Percentiles rank a stretch among this genome's conserved stretches.
Conservation (phyloP, 768 basidiomycete species). For the Xerocomellus dryophilus region DNA sequence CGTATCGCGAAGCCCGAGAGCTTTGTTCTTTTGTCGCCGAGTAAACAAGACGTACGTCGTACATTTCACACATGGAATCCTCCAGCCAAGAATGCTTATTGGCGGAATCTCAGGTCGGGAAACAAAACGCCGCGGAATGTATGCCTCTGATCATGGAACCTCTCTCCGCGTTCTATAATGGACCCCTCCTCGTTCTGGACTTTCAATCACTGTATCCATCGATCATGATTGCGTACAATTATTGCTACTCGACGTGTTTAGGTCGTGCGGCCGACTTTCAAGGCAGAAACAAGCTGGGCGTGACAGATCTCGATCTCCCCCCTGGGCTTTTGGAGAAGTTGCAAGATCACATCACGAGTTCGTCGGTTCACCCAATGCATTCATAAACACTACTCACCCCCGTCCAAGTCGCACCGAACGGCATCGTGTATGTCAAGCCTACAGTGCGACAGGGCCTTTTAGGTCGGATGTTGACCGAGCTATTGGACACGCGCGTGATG, state of each 20-base stretch:
- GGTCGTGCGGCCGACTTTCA: constrained; percentile 87
- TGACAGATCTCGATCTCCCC: constrained; percentile 66
- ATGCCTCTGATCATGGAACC: constrained; percentile 97
- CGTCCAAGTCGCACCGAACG: constrained; percentile 83
- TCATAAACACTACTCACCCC: not conserved
- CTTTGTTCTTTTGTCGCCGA: constrained; percentile 88
- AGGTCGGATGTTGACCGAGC: constrained; percentile 86
- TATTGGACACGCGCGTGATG: constrained; percentile 95
- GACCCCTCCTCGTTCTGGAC: constrained; percentile 90
- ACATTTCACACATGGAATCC: not conserved
- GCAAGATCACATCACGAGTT: constrained; percentile 75
- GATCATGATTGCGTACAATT: constrained; percentile 98
- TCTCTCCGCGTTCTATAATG: constrained; percentile 85
- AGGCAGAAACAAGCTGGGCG: constrained; percentile 85
- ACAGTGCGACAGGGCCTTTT: constrained; percentile 81
- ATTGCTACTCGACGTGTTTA: constrained; percentile 94
- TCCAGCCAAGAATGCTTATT: not conserved
- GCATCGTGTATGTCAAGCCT: constrained; percentile 89
- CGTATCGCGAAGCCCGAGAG: constrained; percentile 95
- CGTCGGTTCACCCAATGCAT: constrained; percentile 15
- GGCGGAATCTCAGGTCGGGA: constrained; percentile 65
- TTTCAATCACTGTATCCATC: constrained; percentile 97
- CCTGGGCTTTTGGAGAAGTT: constrained; percentile 66
- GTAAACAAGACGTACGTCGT: constrained; percentile 69
- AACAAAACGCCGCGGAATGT: constrained; percentile 94